Evolutionary conservation across 805 yeast genomes (phyloP).

Genomic region (Ogataea polymorpha): DNA sequence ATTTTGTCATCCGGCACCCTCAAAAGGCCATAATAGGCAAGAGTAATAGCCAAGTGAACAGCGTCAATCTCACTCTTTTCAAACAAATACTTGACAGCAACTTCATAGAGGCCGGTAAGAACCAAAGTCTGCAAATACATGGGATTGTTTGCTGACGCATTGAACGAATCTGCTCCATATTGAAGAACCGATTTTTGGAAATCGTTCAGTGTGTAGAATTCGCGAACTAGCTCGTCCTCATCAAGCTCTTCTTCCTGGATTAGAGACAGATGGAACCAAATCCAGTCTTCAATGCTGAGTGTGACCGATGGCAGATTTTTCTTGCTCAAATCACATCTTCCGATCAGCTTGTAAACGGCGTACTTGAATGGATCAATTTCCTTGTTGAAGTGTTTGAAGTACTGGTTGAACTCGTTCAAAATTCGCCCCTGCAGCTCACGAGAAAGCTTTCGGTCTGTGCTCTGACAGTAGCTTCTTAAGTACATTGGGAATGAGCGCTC

Average conservation of each 20-base stretch:
- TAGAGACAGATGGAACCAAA: conserved; percentile 87
- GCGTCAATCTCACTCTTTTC: conserved; percentile 75
- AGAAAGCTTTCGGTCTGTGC: conserved; percentile 54
- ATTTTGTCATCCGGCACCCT: conserved; percentile 34
- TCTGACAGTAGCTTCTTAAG: conserved; percentile 64
- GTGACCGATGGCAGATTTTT: conserved; percentile 66
- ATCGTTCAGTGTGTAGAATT: conserved; percentile 68
- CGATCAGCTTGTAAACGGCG: conserved; percentile 86
- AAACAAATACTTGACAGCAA: conserved; percentile 66
- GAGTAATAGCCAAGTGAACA: conserved; percentile 82
- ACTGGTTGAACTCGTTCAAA: conserved; percentile 79
- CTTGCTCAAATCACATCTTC: conserved; percentile 77
- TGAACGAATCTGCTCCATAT: conserved; percentile 71
- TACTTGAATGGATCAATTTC: conserved; percentile 85
- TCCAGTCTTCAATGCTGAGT: conserved; percentile 89
- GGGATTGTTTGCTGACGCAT: conserved; percentile 60
- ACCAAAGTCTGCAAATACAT: conserved; percentile 72
- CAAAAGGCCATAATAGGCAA: conserved; percentile 69
- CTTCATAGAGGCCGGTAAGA: conserved; percentile 76
- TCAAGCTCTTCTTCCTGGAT: conserved; percentile 52
- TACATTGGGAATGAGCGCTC: conserved; percentile 83
- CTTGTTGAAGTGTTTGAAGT: conserved; percentile 58
- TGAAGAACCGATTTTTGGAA: conserved; percentile 69
- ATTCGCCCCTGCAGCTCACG: conserved; percentile 66
- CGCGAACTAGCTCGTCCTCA: conserved; percentile 48